phyloP scores from a whole-genome alignment of 345 rosid genomes.

The Moringa oleifera region DNA sequence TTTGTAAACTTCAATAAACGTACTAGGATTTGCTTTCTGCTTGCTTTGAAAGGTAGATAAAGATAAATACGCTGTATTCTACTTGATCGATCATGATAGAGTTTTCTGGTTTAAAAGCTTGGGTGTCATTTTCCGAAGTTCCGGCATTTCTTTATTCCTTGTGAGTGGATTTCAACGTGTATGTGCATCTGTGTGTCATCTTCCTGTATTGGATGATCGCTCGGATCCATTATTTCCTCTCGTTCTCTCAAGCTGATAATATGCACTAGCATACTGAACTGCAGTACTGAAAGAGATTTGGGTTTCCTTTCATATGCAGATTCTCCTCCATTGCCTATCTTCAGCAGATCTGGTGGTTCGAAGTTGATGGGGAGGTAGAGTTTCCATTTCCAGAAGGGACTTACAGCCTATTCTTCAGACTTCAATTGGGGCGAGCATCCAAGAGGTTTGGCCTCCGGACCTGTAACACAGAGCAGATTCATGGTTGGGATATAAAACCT shows the following conservation, averaged over 20 bases:
- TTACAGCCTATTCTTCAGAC: constrained; percentile 81
- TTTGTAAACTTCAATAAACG: too few relatives aligned
- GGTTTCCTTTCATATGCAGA: constrained; percentile 30
- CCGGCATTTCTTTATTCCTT: not conserved
- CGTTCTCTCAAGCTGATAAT: not conserved
- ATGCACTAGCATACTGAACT: not conserved
- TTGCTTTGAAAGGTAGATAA: too few relatives aligned
- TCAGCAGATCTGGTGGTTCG: constrained; percentile 97
- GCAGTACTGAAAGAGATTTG: constrained; percentile 12
- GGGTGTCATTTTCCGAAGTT: not conserved
- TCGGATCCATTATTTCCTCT: not conserved
- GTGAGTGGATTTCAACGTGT: too few relatives aligned
- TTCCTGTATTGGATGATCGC: not conserved
- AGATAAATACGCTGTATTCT: not conserved
- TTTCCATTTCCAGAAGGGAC: constrained; percentile 85
- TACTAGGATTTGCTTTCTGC: not conserved
- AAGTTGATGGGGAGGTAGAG: constrained; percentile 82
- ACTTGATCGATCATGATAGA: not conserved
- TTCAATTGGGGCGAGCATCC: constrained; percentile 59
- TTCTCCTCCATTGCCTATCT: constrained; percentile 76
- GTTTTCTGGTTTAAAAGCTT: not conserved
- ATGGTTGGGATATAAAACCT: constrained; percentile 91
- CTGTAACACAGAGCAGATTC: constrained; percentile 72
- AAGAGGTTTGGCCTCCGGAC: constrained; percentile 66
- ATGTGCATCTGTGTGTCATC: not conserved